Evolutionary conservation across 2,329 filamentous ascomycete species (phyloP).

Genomic region (Scedosporium dehoogii): DNA sequence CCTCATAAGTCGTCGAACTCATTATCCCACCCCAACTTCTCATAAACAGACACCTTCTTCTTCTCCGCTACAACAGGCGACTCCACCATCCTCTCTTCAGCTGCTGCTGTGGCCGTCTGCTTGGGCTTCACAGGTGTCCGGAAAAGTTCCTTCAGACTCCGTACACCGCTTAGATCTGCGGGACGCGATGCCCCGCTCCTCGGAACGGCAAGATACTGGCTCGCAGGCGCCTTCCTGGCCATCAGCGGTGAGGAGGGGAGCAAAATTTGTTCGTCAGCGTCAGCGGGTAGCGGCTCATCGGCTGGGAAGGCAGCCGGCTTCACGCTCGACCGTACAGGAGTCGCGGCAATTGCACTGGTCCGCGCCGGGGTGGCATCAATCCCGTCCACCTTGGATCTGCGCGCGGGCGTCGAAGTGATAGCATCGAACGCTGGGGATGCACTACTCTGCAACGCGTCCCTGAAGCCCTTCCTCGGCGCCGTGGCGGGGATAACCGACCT

Average conservation of each 20-base stretch:
- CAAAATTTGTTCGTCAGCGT: conserved; percentile 18
- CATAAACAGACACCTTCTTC: conserved; percentile 37
- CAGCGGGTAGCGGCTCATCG: conserved; percentile 1
- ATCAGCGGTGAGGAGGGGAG: conserved; percentile 26
- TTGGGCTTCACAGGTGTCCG: conserved; percentile 28
- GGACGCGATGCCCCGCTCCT: conserved; percentile 9
- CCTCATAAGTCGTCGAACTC: conserved; percentile 36
- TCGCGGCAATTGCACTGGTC: background rate
- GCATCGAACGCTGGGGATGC: conserved; percentile 19
- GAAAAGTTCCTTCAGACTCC: conserved; percentile 15
- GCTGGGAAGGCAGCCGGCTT: background rate
- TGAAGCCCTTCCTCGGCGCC: conserved; percentile 21
- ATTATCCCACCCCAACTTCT: conserved; percentile 48
- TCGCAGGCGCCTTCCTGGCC: conserved; percentile 14
- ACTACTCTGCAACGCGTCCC: conserved; percentile 19
- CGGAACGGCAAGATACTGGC: conserved; percentile 2
- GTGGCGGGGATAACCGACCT: conserved; percentile 31
- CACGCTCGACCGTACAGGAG: background rate
- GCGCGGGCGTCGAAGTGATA: conserved; percentile 20
- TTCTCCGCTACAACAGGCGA: conserved; percentile 9
- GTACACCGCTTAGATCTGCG: conserved; percentile 11
- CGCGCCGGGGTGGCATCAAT: conserved; percentile 12
- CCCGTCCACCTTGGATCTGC: background rate
- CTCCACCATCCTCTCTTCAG: conserved; percentile 11
- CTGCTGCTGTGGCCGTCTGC: conserved; percentile 9